These are phyloP conservation scores for Pichia californica DNA, from an alignment of 805 yeast species.

Conservation along the genomic window DNA sequence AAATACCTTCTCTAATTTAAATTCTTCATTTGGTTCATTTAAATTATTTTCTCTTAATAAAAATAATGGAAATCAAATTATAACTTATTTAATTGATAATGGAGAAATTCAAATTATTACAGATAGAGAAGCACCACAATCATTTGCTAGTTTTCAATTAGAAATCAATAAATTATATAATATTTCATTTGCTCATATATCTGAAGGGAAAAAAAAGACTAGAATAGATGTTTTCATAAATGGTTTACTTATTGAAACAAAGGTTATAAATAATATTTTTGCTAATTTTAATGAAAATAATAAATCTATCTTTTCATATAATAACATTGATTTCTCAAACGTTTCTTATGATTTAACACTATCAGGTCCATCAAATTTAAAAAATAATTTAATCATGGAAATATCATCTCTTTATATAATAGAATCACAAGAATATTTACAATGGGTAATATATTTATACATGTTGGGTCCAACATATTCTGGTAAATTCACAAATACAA, in stretches of 20 bases:
- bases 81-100: constrained; percentile 9
- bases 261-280: constrained; percentile 14
- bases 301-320: neutral
- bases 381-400: constrained; percentile 21
- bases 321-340: too few species aligned
- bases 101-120: constrained; percentile 14
- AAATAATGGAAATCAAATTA: neutral
- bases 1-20: neutral
- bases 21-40: neutral
- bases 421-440: constrained; percentile 32
- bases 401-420: constrained; percentile 34
- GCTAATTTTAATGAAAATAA: neutral
- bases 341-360: constrained; percentile 5
- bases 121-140: constrained; percentile 9
- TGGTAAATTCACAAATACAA: constrained; percentile 34
- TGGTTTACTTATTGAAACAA: constrained; percentile 38
- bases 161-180: constrained; percentile 23
- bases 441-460: constrained; percentile 47
- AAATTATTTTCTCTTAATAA: neutral
- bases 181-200: constrained; percentile 22
- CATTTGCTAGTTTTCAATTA: constrained; percentile 25
- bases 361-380: constrained; percentile 21
- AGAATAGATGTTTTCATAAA: constrained; percentile 41
- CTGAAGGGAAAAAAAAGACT: constrained; percentile 20
- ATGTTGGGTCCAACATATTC: constrained; percentile 46